These are phyloP conservation scores for Diaporthe nobilis DNA, from an alignment of 2,329 filamentous ascomycete species.

Conservation along the genomic window DNA sequence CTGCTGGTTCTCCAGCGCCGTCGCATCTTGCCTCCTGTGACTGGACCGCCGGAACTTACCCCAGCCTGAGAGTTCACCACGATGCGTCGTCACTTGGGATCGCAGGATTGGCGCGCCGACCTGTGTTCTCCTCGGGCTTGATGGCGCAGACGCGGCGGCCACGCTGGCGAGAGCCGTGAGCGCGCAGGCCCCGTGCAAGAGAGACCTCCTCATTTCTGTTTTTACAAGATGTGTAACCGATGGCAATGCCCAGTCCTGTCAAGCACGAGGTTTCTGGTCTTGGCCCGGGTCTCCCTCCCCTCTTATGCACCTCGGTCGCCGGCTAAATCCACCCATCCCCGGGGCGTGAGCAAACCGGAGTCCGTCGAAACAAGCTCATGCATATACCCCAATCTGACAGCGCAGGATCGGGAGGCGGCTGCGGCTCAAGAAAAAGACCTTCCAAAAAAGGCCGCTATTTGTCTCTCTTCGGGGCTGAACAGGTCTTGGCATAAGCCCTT, in stretches of 20 bases:
- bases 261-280: not conserved
- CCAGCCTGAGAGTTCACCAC: constrained; percentile 1
- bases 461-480: constrained; percentile 29
- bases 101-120: constrained; percentile 7
- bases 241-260: not conserved
- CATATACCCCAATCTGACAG: constrained; percentile 9
- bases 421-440: constrained; percentile 3
- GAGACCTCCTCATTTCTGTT: not conserved
- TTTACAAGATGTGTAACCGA: not conserved
- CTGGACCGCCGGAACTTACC: not conserved
- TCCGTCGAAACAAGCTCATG: constrained; percentile 24
- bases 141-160: not conserved
- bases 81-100: constrained; percentile 29
- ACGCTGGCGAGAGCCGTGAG: not conserved
- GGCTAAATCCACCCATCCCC: constrained; percentile 15
- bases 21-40: constrained; percentile 28
- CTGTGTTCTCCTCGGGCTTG: not conserved
- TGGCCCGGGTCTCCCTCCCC: not conserved
- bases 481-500: constrained; percentile 27
- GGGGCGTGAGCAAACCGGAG: constrained; percentile 12
- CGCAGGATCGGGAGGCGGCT: not conserved
- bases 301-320: constrained; percentile 22
- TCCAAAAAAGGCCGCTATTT: not conserved
- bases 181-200: not conserved
- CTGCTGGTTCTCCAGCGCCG: constrained; percentile 25